Evolutionary conservation across 2,329 filamentous ascomycete genomes (phyloP).

Genomic region (Fusarium zealandicum): DNA sequence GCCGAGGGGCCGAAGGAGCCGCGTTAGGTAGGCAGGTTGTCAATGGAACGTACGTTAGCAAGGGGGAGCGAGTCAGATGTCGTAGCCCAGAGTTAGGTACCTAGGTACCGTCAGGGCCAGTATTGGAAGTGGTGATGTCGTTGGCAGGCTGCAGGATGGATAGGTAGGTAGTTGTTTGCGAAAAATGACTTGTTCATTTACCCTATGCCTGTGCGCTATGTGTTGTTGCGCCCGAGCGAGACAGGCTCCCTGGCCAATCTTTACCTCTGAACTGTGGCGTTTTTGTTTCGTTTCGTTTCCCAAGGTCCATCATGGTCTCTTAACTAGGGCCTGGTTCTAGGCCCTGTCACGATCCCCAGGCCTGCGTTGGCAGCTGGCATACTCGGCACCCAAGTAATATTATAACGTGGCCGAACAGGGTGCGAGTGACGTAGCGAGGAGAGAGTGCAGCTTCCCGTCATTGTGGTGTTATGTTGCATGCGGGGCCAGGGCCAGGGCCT

Average conservation of each 20-base stretch:
- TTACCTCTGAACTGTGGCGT: constrained; percentile 19
- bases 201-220: constrained; percentile 20
- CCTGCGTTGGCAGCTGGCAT: constrained; percentile 10
- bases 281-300: constrained; percentile 34
- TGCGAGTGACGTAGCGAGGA: constrained; percentile 9
- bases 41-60: not conserved
- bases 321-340: not conserved
- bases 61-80: constrained; percentile 23
- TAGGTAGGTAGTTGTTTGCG: not conserved
- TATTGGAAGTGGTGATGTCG: no score
- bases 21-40: no score
- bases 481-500: not conserved
- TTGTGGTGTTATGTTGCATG: constrained; percentile 2
- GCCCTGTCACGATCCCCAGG: constrained; percentile 7
- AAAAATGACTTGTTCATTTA: constrained; percentile 10
- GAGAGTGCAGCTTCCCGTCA: not conserved
- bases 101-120: not conserved
- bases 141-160: not conserved
- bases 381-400: constrained; percentile 23
- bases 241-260: constrained; percentile 18
- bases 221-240: constrained; percentile 25
- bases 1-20: not conserved
- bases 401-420: constrained; percentile 17
- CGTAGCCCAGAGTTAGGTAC: not conserved
- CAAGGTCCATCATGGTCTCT: constrained; percentile 8